These are phyloP conservation scores for Rhodosporidiobolus sp. DNA, from an alignment of 768 basidiomycete species.

Conservation along the genomic window DNA sequence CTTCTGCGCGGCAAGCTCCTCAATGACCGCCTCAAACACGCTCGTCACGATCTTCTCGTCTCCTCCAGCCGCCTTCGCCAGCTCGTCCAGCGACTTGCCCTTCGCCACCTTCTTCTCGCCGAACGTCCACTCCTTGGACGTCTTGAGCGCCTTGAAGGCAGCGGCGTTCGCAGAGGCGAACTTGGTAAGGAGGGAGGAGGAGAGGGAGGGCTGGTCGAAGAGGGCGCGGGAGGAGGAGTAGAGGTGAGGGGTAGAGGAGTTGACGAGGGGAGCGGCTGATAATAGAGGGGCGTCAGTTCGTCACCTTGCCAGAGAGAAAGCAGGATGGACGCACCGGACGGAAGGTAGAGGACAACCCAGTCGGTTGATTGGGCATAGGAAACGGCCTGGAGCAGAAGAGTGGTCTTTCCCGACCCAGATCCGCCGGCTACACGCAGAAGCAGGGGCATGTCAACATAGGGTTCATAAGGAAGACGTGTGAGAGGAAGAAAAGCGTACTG, in stretches of 20 bases:
- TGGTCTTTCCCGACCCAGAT: slow-evolving; percentile 28
- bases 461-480: no score
- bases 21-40: slow-evolving; percentile 36
- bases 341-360: slow-evolving; percentile 37
- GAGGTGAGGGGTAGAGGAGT: slow-evolving; percentile 36
- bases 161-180: slow-evolving; percentile 28
- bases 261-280: slow-evolving; percentile 28
- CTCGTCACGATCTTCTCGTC: slow-evolving; percentile 29
- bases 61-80: slow-evolving; percentile 17
- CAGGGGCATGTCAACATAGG: not conserved
- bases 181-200: slow-evolving; percentile 20
- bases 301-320: no score
- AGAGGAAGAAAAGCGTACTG: slow-evolving; percentile 1
- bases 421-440: slow-evolving; percentile 10
- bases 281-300: not conserved
- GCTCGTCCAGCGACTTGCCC: slow-evolving; percentile 28
- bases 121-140: slow-evolving; percentile 26
- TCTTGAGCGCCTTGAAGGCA: slow-evolving; percentile 31
- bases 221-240: slow-evolving; percentile 30
- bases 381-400: slow-evolving; percentile 30
- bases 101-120: slow-evolving; percentile 21
- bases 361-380: slow-evolving; percentile 33
- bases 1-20: slow-evolving; percentile 29
- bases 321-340: slow-evolving; percentile 15
- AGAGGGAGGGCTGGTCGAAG: slow-evolving; percentile 36